Percentiles rank a stretch among this genome's conserved stretches.
phyloP scores from a whole-genome alignment of 306 rosid species.

The Vigna reflexopilosa region DNA sequence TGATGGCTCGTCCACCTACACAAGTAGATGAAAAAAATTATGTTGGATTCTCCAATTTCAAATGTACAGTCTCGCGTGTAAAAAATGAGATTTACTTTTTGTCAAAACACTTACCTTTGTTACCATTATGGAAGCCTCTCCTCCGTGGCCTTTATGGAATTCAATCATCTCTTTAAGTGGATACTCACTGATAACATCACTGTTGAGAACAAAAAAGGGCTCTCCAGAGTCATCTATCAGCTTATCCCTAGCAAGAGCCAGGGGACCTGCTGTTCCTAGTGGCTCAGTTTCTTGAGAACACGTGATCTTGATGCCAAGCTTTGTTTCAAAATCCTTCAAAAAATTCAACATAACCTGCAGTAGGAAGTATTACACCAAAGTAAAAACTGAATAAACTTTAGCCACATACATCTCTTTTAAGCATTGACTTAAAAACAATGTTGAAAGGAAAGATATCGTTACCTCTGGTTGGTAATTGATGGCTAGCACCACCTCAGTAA shows the following conservation, averaged over 20 bases:
- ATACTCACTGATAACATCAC: slow-evolving; percentile 97
- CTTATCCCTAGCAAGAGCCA: slow-evolving; percentile 99
- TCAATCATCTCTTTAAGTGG: slow-evolving; percentile 91
- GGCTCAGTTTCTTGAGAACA: slow-evolving; percentile 99
- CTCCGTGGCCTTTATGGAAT: slow-evolving; percentile 93
- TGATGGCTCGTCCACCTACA: slow-evolving; percentile 98
- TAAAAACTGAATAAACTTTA: slow-evolving; percentile 33
- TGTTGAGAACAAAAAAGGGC: slow-evolving; percentile 98
- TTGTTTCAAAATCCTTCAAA: slow-evolving; percentile 90
- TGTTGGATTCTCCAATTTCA: slow-evolving; percentile 17
- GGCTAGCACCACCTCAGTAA: slow-evolving; percentile 92
- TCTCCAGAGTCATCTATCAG: slow-evolving; percentile 81
- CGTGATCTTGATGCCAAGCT: slow-evolving; percentile 92
- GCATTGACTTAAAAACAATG: slow-evolving; percentile 35
- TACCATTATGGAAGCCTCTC: slow-evolving; percentile 99
- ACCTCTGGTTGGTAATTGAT: slow-evolving; percentile 99
- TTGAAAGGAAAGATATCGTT: slow-evolving; percentile 31
- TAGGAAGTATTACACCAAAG: slow-evolving; percentile 31
- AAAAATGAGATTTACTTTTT: slow-evolving; percentile 4
- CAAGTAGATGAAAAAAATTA: slow-evolving; percentile 44
- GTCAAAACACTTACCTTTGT: slow-evolving; percentile 72
- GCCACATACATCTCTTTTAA: slow-evolving; percentile 23
- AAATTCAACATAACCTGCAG: slow-evolving; percentile 94
- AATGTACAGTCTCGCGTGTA: slow-evolving; percentile 2
- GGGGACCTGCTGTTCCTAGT: slow-evolving; percentile 97